Conservation (phyloP, 2,329 filamentous ascomycete genomes). For the Phoma sp. region DNA sequence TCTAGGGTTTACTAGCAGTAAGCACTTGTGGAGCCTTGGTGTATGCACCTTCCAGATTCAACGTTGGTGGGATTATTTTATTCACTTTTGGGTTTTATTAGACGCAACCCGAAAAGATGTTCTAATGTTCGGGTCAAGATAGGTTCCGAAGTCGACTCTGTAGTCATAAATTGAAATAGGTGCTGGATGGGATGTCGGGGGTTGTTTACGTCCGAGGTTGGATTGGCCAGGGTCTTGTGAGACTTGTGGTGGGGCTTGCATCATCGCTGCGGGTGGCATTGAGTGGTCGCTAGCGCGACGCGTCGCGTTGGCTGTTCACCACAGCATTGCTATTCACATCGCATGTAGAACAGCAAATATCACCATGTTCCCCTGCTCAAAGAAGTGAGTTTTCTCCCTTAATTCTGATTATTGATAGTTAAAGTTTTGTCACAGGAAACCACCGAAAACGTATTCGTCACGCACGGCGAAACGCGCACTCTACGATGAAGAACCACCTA, state of each 20-base stretch:
- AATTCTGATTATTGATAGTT: background rate
- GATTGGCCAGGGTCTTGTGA: too few species aligned
- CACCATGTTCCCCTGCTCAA: slow-evolving; percentile 30
- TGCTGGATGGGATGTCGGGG: too few species aligned
- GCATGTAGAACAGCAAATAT: slow-evolving; percentile 5
- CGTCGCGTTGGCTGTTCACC: slow-evolving; percentile 29
- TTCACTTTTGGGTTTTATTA: too few species aligned
- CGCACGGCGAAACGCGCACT: slow-evolving; percentile 40
- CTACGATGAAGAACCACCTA: slow-evolving; percentile 40
- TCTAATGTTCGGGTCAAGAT: too few species aligned
- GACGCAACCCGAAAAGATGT: too few species aligned
- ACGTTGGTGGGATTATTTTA: too few species aligned
- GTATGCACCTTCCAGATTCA: too few species aligned
- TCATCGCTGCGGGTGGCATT: background rate
- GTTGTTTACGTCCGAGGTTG: too few species aligned
- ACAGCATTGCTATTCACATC: slow-evolving; percentile 3
- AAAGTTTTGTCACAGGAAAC: slow-evolving; percentile 36
- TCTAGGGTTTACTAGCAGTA: too few species aligned
- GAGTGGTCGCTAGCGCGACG: slow-evolving; percentile 14
- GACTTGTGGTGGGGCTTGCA: slow-evolving; percentile 18
- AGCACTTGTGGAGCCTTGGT: too few species aligned
- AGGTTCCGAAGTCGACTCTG: too few species aligned
- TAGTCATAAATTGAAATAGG: too few species aligned
- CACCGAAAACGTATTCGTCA: slow-evolving; percentile 46
- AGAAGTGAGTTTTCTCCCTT: slow-evolving; percentile 27